These are phyloP conservation scores for Fraxinus xanthoxyloides DNA, from an alignment of 305 asterid species.

Conservation along the genomic window DNA sequence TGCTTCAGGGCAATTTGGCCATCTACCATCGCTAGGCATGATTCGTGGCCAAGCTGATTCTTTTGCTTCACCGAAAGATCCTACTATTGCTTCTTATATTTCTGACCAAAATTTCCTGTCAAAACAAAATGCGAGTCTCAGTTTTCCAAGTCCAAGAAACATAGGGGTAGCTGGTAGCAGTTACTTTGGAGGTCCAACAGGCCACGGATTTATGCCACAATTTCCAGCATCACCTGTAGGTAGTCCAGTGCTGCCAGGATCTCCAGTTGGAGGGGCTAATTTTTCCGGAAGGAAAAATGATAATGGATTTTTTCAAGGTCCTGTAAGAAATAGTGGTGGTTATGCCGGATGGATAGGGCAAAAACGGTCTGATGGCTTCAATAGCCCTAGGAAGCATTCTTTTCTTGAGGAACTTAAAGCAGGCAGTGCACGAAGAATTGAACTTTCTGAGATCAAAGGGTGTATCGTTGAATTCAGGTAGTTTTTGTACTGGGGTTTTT, in stretches of 20 bases:
- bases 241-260: slow-evolving; percentile 70
- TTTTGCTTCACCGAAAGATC: slow-evolving; percentile 44
- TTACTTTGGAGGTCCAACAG: slow-evolving; percentile 55
- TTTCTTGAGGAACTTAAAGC: slow-evolving; percentile 82
- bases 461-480: slow-evolving; percentile 83
- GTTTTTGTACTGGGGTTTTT: neutral
- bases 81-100: slow-evolving; percentile 36
- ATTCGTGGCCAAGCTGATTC: slow-evolving; percentile 43
- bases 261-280: slow-evolving; percentile 52
- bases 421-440: slow-evolving; percentile 58
- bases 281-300: slow-evolving; percentile 56
- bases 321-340: slow-evolving; percentile 48
- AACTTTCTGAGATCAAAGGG: slow-evolving; percentile 66
- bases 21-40: slow-evolving; percentile 41
- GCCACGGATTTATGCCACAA: slow-evolving; percentile 53
- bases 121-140: slow-evolving; percentile 37
- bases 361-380: slow-evolving; percentile 46
- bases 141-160: slow-evolving; percentile 50
- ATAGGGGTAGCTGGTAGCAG: slow-evolving; percentile 41
- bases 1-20: slow-evolving; percentile 51
- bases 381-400: slow-evolving; percentile 58
- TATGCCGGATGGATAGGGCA: slow-evolving; percentile 70
- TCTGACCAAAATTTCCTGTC: slow-evolving; percentile 55
- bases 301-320: slow-evolving; percentile 44
- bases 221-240: slow-evolving; percentile 65